Evolutionary conservation across 805 yeast species (phyloP), one percentile per base, ranked within the genome.

Genomic region (Yamadazyma takamatsuzukensis): DNA sequence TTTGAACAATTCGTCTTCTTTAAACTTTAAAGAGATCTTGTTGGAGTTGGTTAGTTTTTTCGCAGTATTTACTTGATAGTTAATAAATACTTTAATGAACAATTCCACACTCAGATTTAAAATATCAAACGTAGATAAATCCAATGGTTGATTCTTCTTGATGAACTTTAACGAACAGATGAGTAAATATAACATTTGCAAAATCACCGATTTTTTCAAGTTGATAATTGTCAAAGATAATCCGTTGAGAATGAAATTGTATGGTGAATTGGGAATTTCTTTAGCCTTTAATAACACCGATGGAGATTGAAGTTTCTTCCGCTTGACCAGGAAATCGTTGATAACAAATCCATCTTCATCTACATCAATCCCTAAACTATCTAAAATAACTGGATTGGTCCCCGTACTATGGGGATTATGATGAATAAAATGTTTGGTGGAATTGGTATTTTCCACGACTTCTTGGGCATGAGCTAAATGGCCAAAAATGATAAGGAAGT

Each of bases 311-410:
- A 40, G 29, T 36, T 49, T 53, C 29, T 62, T 50, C 32, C 68
- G 45, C 42, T 63, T 64, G 3, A 57, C 68, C 6, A 63, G 58
- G 40, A 64, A 65, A 46, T 65, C 71, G 38, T 66, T 66, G 11
- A 65, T 63, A 5, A 66, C 64, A 44, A 64, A 64, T 15, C 72
- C 72, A 40, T 65, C 72, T 29, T 66, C 70, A 37, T 67, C 69
- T 13, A 62, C 59, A 43, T 63, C 69, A 18, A 64, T 39, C 6
- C 65, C 68, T 30, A 61, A 50, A 37, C 61, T 56, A 29, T 56
- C 61, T 52, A 61, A 53, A n/a, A 59, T 54, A 6, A 52, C 43
- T 7, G 51, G 47, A 21, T 42, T 42, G 4, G 47, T 42, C 15
- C 47, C 47, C 2, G 43, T 42, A 18, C 44, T 39, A 29, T 42